Conservation (phyloP, 805 yeast species). For the Ogataea paraovalis region DNA sequence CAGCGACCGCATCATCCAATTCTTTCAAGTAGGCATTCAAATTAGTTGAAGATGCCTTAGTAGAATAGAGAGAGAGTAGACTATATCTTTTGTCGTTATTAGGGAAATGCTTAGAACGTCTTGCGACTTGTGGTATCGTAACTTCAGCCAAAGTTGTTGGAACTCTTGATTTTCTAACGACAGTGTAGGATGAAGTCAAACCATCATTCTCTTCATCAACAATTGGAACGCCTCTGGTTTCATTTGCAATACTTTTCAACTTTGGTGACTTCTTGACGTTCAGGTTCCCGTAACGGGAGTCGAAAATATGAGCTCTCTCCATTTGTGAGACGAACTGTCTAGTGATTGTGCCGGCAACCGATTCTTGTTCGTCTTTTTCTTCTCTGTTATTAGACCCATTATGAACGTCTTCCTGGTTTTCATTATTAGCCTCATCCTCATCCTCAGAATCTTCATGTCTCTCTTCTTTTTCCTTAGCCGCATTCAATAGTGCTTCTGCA, state of each 20-base stretch:
- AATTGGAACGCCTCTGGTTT: slow-evolving; percentile 8
- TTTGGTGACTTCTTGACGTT: not conserved
- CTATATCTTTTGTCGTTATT: slow-evolving; percentile 64
- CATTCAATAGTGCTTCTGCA: slow-evolving; percentile 33
- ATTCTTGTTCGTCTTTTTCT: slow-evolving; percentile 5
- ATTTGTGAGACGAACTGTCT: slow-evolving; percentile 43
- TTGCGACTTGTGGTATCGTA: slow-evolving; percentile 64
- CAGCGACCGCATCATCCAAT: slow-evolving; percentile 1
- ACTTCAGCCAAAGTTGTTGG: slow-evolving; percentile 59
- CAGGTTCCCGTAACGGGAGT: slow-evolving; percentile 33
- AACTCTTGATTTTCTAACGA: slow-evolving; percentile 25
- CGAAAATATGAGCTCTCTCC: slow-evolving; percentile 40
- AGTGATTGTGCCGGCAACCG: slow-evolving; percentile 28
- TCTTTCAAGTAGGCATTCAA: slow-evolving; percentile 42
- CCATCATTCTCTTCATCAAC: slow-evolving; percentile 10
- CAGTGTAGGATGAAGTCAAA: slow-evolving; percentile 14
- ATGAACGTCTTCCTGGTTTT: slow-evolving; percentile 35
- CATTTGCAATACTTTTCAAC: not conserved
- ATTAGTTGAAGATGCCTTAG: slow-evolving; percentile 60
- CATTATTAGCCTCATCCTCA: slow-evolving; percentile 25
- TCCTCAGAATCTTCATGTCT: slow-evolving; percentile 20
- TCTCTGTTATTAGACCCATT: slow-evolving; percentile 22
- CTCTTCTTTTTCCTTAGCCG: slow-evolving; percentile 27
- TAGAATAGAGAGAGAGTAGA: slow-evolving; percentile 67
- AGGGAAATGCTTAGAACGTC: slow-evolving; percentile 60